A percentile compares a stretch with the other conserved stretches of the same genome.
Evolutionary conservation across 352 stramenopile species (phyloP).

Genomic region (Phytophthora boehmeriae): DNA sequence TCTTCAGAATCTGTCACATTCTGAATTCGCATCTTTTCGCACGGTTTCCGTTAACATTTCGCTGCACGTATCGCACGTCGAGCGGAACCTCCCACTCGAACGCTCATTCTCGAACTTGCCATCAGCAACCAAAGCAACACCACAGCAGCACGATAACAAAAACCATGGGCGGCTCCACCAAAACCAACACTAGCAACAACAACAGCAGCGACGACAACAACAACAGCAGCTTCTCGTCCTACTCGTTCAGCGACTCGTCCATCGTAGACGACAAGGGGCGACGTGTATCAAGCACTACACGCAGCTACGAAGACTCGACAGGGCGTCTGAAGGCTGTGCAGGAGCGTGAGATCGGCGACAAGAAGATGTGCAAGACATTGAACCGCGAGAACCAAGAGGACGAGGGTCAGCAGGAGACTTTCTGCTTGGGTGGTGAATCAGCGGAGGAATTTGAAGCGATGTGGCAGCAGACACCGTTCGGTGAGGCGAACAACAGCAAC

Average conservation of each 20-base stretch:
- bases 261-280: constrained; percentile 37
- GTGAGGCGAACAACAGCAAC: constrained; percentile 38
- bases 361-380: constrained; percentile 42
- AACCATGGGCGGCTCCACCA: not conserved
- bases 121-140: too few species aligned
- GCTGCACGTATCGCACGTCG: too few species aligned
- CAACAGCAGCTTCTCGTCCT: constrained; percentile 27
- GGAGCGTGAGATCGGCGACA: constrained; percentile 43
- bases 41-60: too few species aligned
- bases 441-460: constrained; percentile 56
- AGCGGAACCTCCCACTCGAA: too few species aligned
- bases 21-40: too few species aligned
- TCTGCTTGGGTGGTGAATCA: constrained; percentile 41
- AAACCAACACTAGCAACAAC: not conserved
- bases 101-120: too few species aligned
- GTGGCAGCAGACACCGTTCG: constrained; percentile 60
- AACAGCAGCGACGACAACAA: not conserved
- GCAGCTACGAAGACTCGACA: constrained; percentile 47
- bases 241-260: constrained; percentile 41
- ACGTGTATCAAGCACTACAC: constrained; percentile 33
- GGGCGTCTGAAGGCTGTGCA: constrained; percentile 43
- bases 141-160: too few species aligned
- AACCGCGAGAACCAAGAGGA: constrained; percentile 32
- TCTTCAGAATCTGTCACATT: too few species aligned
- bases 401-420: constrained; percentile 37